phyloP scores from a whole-genome alignment of 352 stramenopile species.

The Plasmopara halstedii region DNA sequence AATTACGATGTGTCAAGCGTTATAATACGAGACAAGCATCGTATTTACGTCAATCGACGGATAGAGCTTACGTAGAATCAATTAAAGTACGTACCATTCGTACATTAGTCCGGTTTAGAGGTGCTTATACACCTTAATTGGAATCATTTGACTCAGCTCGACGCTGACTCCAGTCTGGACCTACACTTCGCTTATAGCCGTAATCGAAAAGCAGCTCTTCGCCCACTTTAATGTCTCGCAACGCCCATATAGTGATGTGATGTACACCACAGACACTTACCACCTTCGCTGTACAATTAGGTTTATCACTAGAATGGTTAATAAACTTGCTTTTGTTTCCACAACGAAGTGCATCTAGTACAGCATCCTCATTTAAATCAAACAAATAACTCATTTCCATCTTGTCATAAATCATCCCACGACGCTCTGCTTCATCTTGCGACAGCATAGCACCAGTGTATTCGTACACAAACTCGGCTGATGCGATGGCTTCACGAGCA shows the following conservation, averaged over 20 bases:
- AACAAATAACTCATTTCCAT: conserved; percentile 85
- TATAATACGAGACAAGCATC: no score
- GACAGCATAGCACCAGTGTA: conserved; percentile 50
- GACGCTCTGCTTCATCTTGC: conserved; percentile 51
- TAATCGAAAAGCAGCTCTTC: conserved; percentile 64
- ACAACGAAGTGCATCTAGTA: conserved; percentile 81
- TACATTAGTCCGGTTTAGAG: no score
- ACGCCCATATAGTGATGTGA: conserved; percentile 85
- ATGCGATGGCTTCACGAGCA: conserved; percentile 31
- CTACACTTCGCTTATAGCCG: conserved; percentile 46
- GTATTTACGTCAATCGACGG: no score
- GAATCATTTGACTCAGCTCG: conserved; percentile 2
- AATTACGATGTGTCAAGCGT: no score
- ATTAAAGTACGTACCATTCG: no score
- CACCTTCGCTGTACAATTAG: conserved; percentile 74
- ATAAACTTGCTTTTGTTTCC: conserved; percentile 91
- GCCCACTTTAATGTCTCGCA: conserved; percentile 64
- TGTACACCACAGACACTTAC: conserved; percentile 81
- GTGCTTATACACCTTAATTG: no score
- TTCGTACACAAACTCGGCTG: conserved; percentile 53
- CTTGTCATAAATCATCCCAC: conserved; percentile 76
- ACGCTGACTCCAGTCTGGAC: conserved; percentile 47
- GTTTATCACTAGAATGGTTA: conserved; percentile 53
- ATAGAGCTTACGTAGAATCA: no score
- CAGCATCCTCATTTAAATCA: conserved; percentile 83